These are phyloP conservation scores for Pogostemon cablin DNA, from an alignment of 257 asterid genomes.

Conservation along the genomic window DNA sequence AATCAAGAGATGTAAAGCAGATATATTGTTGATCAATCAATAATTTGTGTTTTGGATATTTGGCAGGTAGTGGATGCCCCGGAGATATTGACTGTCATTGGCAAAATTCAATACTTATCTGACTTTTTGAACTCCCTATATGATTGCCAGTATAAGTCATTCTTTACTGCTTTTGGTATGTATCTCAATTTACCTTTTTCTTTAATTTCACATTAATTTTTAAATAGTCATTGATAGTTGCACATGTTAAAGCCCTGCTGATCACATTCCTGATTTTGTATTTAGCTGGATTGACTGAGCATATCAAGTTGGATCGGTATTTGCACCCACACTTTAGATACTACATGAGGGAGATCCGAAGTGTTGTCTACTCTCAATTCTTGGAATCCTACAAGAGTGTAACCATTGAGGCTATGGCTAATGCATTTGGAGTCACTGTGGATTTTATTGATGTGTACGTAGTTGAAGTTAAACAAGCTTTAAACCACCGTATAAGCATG, in stretches of 20 bases:
- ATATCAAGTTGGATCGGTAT: conserved; percentile 74
- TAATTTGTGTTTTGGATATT: conserved; percentile 31
- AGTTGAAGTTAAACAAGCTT: neutral
- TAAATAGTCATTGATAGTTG: neutral
- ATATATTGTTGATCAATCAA: conserved; percentile 8
- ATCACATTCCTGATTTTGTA: conserved; percentile 12
- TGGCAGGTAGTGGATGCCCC: conserved; percentile 96
- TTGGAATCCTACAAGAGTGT: conserved; percentile 85
- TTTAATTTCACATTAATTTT: neutral
- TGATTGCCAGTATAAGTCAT: conserved; percentile 81
- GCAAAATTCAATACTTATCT: conserved; percentile 70
- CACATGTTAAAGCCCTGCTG: neutral
- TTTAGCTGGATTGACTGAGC: conserved; percentile 81
- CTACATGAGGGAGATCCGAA: conserved; percentile 84
- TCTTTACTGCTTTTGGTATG: conserved; percentile 86
- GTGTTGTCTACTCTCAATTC: conserved; percentile 85
- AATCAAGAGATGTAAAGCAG: neutral
- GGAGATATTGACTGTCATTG: conserved; percentile 85
- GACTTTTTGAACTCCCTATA: conserved; percentile 80
- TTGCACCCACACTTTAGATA: conserved; percentile 79
- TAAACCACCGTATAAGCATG: neutral
- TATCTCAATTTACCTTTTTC: conserved; percentile 22
- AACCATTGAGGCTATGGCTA: conserved; percentile 87
- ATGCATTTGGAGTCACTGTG: conserved; percentile 77
- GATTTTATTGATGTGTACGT: conserved; percentile 80